Evolutionary conservation across 2,329 filamentous ascomycete species (phyloP), one percentile per base, ranked within the genome.

Genomic region (Cladophialophora carrionii): DNA sequence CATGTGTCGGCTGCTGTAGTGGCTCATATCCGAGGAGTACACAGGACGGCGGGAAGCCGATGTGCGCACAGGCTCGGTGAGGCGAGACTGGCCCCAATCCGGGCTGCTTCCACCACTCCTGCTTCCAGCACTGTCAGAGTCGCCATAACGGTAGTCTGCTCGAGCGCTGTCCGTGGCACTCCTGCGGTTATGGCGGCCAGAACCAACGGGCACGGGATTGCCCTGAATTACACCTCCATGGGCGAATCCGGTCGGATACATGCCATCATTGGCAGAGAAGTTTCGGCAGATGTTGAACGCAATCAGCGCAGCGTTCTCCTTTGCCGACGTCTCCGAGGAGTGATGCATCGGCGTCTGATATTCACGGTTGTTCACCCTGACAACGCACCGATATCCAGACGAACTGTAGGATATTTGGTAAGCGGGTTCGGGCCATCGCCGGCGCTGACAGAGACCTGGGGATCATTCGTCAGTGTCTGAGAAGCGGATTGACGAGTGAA

Each of bases 241-340:
- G 77, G 74, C 83, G 80, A 76, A 84, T 70, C 78, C 87, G 73
- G 71, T 84, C 74, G 74, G 86, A 69, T 85, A 86, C 92, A 96
- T 96, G 76, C 94, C 94, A 73, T 96, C 92, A 76, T 96, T 97
- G 78, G 96, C 91, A 62, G 92, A 96, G 80, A 97, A 97, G 83
- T 96, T 96, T 70, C 92, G 90, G 83, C 94, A 97, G 71, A 97
- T 95, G 87, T 96, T 94, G 79, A 96, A 98, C 64, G 94, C 94
- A 68, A 92, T 90, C 86, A 96, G 96, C 66, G 94, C 94, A 29
- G 94, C 94, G 73, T 94, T 95, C 43, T 98, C 93, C 75, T 92
- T 91, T 54, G 94, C 94, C 70, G 96, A 83, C 56, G 86, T 82
- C 76, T 94, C 90, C 68, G 89, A 90, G 76, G 90, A 88, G 80